Base-by-base conservation (phyloP, 2,329 filamentous ascomycete species). In the Aspergillus sp. region DNA sequence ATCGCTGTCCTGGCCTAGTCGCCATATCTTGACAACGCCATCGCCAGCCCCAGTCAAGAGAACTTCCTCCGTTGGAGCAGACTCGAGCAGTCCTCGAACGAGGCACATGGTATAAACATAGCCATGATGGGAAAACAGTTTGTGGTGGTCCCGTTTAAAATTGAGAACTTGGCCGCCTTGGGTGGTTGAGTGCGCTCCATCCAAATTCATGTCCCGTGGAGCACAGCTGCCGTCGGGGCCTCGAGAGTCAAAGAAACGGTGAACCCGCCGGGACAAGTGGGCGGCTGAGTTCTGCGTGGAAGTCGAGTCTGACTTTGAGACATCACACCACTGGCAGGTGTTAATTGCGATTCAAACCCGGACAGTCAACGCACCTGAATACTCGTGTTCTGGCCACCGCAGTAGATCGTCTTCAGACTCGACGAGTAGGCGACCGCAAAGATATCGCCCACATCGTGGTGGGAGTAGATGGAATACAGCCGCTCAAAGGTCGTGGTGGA, bases 81-180 rank as follows among this genome's bases (percentile, higher is more conserved):
- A 80, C n/a, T 70, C 67, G 3, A 85, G 71, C 5, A 85, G 70
- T 0, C 83, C 84, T 39, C 75, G 78, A 1, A 85, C 79, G 37
- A 98, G 70, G 4, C 93, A 70, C 89, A 96, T 96, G 58, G 86
- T 93, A 58, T 95, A 95, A 0, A 98, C 79, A 55, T 95, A 96
- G 27, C 93, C 91, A 57, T 80, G 89, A 57, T 98, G 91, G 1
- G 91, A 86, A 61, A 93, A 98, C 48, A 91, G 82, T 36, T 72
- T 75, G 36, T 93, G 83, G 35, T 88, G 80, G 14, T 82, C 75
- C 30, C 78, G 75, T 49, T 85, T 81, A 37, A 95, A 86, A 53
- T 93, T 86, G 4, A 96, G 64, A 1, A 82, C 72, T 20, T 78
- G 72, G 1, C 78, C 78, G 26, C 76, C 76, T 25, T 66, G 62